phyloP scores from a whole-genome alignment of 805 yeast genomes.

The Pichia scutulata region DNA sequence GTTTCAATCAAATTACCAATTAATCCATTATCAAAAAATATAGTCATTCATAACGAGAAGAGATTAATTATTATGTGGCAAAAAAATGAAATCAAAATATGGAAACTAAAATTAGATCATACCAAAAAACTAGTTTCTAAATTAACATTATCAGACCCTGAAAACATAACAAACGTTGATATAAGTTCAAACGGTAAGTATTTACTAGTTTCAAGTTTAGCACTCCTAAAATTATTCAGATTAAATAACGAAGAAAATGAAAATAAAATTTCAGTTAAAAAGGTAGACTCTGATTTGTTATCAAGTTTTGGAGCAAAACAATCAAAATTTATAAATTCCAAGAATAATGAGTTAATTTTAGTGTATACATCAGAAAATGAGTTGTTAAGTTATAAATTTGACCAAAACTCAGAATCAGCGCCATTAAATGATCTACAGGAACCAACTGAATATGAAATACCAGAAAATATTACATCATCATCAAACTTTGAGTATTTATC shows the following conservation, averaged over 20 bases:
- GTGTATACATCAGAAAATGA: slow-evolving; percentile 58
- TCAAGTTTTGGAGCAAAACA: slow-evolving; percentile 47
- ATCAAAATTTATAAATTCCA: slow-evolving; percentile 34
- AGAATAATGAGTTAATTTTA: slow-evolving; percentile 32
- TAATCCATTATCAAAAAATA: slow-evolving; percentile 17
- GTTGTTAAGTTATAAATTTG: slow-evolving; percentile 27
- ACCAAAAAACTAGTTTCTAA: slow-evolving; percentile 58
- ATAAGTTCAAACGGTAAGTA: slow-evolving; percentile 58
- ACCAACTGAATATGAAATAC: slow-evolving; percentile 27
- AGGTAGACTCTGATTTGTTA: slow-evolving; percentile 39
- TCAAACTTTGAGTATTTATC: slow-evolving; percentile 29
- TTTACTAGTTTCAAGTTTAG: slow-evolving; percentile 64
- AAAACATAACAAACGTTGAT: slow-evolving; percentile 63
- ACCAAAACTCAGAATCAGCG: slow-evolving; percentile 28
- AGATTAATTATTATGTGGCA: slow-evolving; percentile 69
- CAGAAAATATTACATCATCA: neutral
- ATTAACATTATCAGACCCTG: slow-evolving; percentile 63
- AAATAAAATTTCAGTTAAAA: slow-evolving; percentile 38
- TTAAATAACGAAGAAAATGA: slow-evolving; percentile 38
- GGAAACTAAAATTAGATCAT: slow-evolving; percentile 43
- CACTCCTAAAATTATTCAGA: slow-evolving; percentile 60
- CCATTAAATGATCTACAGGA: slow-evolving; percentile 35
- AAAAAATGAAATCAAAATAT: slow-evolving; percentile 72
- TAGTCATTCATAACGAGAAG: slow-evolving; percentile 35
- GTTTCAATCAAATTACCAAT: slow-evolving; percentile 64